A percentile compares a stretch with the other conserved stretches of the same genome.
phyloP scores from a whole-genome alignment of 2,329 filamentous ascomycete genomes.

The Westerdykella ornata region DNA sequence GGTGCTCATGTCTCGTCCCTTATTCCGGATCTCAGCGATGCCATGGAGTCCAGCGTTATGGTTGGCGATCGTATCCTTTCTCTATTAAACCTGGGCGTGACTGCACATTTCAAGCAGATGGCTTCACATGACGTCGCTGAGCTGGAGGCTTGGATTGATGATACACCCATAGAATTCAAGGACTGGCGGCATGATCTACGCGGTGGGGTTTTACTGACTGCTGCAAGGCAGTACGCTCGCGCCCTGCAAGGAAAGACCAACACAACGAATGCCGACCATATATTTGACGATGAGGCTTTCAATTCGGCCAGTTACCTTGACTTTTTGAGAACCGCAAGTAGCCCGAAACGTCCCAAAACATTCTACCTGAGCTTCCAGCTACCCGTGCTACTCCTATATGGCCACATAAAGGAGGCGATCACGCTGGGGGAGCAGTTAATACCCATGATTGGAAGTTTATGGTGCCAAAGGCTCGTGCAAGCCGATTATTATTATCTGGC shows the following conservation, averaged over 20 bases:
- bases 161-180: constrained; percentile 65
- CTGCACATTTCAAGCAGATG: constrained; percentile 61
- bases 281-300: constrained; percentile 65
- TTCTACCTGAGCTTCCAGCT: constrained; percentile 58
- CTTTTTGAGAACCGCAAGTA: constrained; percentile 45
- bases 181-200: constrained; percentile 66
- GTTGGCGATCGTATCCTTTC: constrained; percentile 66
- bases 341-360: constrained; percentile 57
- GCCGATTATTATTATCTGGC: constrained; percentile 40
- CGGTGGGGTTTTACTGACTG: constrained; percentile 63
- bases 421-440: constrained; percentile 39
- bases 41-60: constrained; percentile 58
- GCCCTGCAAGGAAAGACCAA: constrained; percentile 70
- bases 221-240: constrained; percentile 58
- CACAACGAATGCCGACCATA: constrained; percentile 44
- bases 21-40: constrained; percentile 55
- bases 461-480: constrained; percentile 41
- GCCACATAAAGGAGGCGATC: constrained; percentile 39
- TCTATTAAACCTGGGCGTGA: constrained; percentile 63
- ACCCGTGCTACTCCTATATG: constrained; percentile 39
- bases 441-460: constrained; percentile 39
- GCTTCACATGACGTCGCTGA: constrained; percentile 62
- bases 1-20: constrained; percentile 55
- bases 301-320: constrained; percentile 51
- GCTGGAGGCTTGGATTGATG: constrained; percentile 63